A percentile compares a stretch with the other conserved stretches of the same genome.
Evolutionary conservation across 345 rosid genomes (phyloP).

Genomic region (Pelargonium nanum): DNA sequence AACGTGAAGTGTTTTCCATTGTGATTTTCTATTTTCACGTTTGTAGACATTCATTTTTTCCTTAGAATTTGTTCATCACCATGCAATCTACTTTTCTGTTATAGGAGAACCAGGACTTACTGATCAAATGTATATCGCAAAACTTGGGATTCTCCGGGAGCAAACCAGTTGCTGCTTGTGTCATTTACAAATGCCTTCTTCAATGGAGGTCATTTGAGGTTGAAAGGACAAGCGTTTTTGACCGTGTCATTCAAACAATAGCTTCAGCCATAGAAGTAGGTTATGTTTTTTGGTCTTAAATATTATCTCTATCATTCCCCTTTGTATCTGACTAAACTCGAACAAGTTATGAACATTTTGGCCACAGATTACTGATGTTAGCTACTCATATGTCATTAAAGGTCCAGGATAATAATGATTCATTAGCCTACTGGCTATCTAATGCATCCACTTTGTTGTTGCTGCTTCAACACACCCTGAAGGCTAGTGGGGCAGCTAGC

Average conservation of each 20-base stretch:
- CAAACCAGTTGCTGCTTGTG: constrained; percentile 93
- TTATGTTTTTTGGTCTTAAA: constrained; percentile 3
- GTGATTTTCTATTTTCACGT: neutral
- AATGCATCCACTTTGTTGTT: constrained; percentile 79
- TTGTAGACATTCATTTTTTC: neutral
- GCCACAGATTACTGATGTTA: constrained; percentile 12
- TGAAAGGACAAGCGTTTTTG: constrained; percentile 87
- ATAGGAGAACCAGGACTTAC: constrained; percentile 88
- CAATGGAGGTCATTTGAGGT: constrained; percentile 99
- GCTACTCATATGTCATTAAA: constrained; percentile 25
- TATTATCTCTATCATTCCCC: neutral
- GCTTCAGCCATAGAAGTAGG: constrained; percentile 81
- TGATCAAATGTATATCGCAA: constrained; percentile 81
- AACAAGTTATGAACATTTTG: neutral
- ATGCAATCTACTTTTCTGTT: constrained; percentile 15
- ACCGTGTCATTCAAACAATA: constrained; percentile 91
- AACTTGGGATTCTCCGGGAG: constrained; percentile 84
- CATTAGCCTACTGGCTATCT: constrained; percentile 88
- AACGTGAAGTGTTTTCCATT: neutral
- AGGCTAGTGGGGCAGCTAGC: constrained; percentile 97
- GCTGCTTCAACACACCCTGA: constrained; percentile 89
- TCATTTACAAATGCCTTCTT: constrained; percentile 85
- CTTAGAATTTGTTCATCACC: constrained; percentile 6
- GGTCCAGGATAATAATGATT: constrained; percentile 77
- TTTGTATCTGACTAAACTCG: neutral